These are phyloP conservation scores for Scedosporium boydii DNA, from an alignment of 2,329 filamentous ascomycete species.

Conservation along the genomic window DNA sequence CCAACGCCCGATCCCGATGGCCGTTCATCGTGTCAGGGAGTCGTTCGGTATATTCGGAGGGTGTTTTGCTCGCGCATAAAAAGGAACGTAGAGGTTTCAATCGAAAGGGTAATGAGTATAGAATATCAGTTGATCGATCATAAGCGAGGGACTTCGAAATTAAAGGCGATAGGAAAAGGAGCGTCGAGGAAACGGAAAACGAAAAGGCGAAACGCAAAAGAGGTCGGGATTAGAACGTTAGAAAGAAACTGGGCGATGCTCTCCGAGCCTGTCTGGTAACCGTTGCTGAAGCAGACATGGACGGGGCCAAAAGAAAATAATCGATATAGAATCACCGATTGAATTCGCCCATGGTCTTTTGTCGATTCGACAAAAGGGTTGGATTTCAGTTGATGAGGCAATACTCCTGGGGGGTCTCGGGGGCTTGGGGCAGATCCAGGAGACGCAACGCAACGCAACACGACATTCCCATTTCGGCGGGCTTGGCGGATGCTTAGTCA, in stretches of 20 bases:
- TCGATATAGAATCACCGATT: background rate
- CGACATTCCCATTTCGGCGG: background rate
- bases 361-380: background rate
- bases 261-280: background rate
- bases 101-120: background rate
- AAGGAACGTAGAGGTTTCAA: background rate
- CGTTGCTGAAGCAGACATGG: background rate
- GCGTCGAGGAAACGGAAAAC: background rate
- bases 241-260: background rate
- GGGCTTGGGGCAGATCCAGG: background rate
- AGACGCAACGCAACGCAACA: background rate
- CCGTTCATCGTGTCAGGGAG: conserved; percentile 6
- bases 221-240: background rate
- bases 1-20: conserved; percentile 11
- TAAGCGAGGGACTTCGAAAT: background rate
- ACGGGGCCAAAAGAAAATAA: background rate
- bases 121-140: background rate
- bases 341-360: background rate
- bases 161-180: background rate
- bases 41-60: background rate
- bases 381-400: background rate
- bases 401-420: background rate
- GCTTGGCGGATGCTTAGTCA: conserved; percentile 1
- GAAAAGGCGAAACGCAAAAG: background rate
- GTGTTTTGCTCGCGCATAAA: background rate